These are phyloP conservation scores for Xanthoconium purpureum DNA, from an alignment of 768 basidiomycete species.

Conservation along the genomic window DNA sequence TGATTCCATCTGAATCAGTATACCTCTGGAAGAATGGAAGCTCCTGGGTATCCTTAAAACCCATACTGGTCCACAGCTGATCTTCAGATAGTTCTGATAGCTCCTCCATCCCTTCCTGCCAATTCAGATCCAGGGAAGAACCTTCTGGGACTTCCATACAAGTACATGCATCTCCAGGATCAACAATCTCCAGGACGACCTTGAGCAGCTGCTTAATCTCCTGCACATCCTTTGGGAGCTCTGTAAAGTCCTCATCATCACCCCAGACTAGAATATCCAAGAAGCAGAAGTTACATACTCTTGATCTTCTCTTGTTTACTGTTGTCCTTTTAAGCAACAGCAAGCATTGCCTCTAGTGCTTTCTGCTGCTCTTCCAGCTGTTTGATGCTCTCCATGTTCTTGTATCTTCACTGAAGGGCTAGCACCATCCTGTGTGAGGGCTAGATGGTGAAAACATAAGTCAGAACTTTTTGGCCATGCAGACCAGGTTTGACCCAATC, in stretches of 20 bases:
- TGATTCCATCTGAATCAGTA: not conserved
- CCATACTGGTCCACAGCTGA: not conserved
- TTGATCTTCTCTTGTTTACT: too few species aligned
- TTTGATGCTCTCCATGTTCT: not conserved
- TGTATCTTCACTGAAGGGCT: not conserved
- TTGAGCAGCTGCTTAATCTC: not conserved
- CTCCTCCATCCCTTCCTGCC: constrained; percentile 3
- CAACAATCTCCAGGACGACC: not conserved
- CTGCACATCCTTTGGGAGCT: not conserved
- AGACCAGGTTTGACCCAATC: not conserved
- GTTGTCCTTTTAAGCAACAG: not conserved
- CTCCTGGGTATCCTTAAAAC: not conserved
- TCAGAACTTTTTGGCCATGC: not conserved
- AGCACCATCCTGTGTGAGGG: not conserved
- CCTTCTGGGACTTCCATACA: not conserved
- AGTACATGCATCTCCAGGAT: fast-evolving
- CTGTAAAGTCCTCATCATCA: not conserved
- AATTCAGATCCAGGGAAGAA: not conserved
- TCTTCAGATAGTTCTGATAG: not conserved
- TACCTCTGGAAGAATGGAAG: constrained; percentile 5
- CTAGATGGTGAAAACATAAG: not conserved
- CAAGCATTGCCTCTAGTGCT: not conserved
- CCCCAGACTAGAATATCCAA: too few species aligned
- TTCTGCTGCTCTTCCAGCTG: not conserved
- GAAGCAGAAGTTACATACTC: too few species aligned